Conservation (phyloP, 2,329 filamentous ascomycete species). For the Diaporthe sp. region DNA sequence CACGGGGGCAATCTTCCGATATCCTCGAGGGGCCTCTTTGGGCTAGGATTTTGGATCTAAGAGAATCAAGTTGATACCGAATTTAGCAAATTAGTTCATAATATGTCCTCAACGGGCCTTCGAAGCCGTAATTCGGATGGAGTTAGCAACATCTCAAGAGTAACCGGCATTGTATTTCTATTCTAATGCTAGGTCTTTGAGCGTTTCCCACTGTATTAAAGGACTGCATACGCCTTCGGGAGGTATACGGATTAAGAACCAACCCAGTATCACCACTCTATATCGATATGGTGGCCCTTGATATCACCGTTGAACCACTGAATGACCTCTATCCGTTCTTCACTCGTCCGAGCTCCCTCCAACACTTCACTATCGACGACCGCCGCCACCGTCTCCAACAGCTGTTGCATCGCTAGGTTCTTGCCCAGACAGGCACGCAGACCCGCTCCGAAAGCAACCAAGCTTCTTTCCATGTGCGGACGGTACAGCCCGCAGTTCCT, state of each 20-base stretch:
- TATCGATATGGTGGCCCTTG: slow-evolving; percentile 34
- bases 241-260: too few species aligned
- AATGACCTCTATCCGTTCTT: slow-evolving; percentile 33
- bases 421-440: slow-evolving; percentile 42
- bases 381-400: slow-evolving; percentile 12
- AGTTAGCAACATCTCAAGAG: background rate
- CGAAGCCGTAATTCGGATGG: background rate
- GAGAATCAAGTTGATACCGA: background rate
- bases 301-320: slow-evolving; percentile 38
- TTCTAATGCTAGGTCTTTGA: too few species aligned
- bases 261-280: slow-evolving; percentile 28
- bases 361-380: slow-evolving; percentile 26
- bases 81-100: background rate
- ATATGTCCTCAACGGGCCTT: background rate
- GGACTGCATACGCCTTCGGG: too few species aligned
- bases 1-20: background rate
- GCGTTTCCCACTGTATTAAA: too few species aligned
- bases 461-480: slow-evolving; percentile 6
- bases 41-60: background rate
- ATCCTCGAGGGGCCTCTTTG: background rate
- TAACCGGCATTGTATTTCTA: too few species aligned
- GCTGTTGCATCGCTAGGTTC: slow-evolving; percentile 40
- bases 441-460: slow-evolving; percentile 43
- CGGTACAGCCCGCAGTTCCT: background rate
- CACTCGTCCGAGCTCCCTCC: slow-evolving; percentile 20